Percentiles rank a stretch among this genome's conserved stretches.
These are phyloP conservation scores for Beauveria rudraprayagi DNA, from an alignment of 2,329 filamentous ascomycete species.

Conservation along the genomic window DNA sequence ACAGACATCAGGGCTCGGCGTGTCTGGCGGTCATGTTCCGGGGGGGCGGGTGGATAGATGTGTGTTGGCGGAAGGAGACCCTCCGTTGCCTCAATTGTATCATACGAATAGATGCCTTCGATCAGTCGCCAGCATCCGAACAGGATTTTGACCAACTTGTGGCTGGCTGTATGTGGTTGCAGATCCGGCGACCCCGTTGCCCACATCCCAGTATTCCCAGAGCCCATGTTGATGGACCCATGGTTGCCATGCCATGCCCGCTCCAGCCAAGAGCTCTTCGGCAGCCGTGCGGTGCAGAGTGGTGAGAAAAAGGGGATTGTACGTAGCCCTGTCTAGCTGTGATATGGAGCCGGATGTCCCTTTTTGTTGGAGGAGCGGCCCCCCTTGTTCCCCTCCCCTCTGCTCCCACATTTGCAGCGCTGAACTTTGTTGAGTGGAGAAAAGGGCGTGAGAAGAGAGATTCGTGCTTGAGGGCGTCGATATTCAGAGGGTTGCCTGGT, in stretches of 20 bases:
- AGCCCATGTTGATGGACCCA: background rate
- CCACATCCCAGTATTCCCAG: background rate
- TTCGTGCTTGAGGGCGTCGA: background rate
- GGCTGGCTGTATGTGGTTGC: background rate
- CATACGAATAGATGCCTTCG: background rate
- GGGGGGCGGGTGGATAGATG: background rate
- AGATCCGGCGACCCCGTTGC: constrained; percentile 8
- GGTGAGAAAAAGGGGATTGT: background rate
- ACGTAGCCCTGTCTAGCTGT: constrained; percentile 8
- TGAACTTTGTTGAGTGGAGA: constrained; percentile 4
- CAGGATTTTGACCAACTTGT: too few relatives aligned
- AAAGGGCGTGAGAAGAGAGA: background rate
- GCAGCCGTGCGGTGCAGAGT: background rate
- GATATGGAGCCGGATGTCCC: background rate
- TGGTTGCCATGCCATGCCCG: background rate
- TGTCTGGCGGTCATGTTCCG: background rate
- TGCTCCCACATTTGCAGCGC: background rate
- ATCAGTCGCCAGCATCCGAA: background rate
- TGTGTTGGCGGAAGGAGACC: background rate
- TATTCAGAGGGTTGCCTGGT: background rate
- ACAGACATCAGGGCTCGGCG: background rate
- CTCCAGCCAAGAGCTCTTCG: background rate
- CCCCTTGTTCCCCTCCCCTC: background rate
- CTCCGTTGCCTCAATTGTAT: background rate
- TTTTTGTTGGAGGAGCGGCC: constrained; percentile 1